Percentiles rank a stretch among this genome's conserved stretches.
phyloP scores from a whole-genome alignment of 1,284 basidiomycete genomes.

The Coniferiporia sulphurascens region DNA sequence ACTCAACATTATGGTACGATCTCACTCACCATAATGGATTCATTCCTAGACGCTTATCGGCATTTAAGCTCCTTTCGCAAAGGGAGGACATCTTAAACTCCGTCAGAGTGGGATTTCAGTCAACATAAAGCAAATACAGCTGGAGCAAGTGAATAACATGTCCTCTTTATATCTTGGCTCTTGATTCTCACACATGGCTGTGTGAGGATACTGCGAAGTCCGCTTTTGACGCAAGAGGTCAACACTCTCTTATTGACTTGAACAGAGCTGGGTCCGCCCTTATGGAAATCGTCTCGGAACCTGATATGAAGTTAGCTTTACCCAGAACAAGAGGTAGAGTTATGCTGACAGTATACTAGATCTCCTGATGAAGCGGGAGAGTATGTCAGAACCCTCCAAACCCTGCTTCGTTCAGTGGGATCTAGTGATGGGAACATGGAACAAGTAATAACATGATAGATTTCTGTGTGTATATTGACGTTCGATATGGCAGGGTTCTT shows the following conservation, averaged over 20 bases:
- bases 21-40: background rate
- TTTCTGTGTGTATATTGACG: background rate
- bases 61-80: constrained; percentile 71
- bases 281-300: constrained; percentile 95
- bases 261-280: constrained; percentile 88
- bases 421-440: constrained; percentile 98
- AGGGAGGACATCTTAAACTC: constrained; percentile 58
- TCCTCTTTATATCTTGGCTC: background rate
- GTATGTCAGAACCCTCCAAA: constrained; percentile 85
- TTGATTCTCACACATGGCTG: constrained; percentile 3
- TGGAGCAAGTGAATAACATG: constrained; percentile 74
- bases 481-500: constrained; percentile 61
- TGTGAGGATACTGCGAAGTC: constrained; percentile 92
- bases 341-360: constrained; percentile 33
- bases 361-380: constrained; percentile 89
- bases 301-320: constrained; percentile 73
- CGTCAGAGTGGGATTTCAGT: constrained; percentile 45
- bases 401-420: constrained; percentile 77
- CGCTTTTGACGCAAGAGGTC: constrained; percentile 54
- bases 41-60: background rate
- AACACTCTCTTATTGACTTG: constrained; percentile 73
- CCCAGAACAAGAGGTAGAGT: background rate
- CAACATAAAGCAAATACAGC: constrained; percentile 89
- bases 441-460: constrained; percentile 48
- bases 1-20: constrained; percentile 86